Evolutionary conservation across 108 stramenopile species (phyloP).

Genomic region (Cyclotella cryptica): DNA sequence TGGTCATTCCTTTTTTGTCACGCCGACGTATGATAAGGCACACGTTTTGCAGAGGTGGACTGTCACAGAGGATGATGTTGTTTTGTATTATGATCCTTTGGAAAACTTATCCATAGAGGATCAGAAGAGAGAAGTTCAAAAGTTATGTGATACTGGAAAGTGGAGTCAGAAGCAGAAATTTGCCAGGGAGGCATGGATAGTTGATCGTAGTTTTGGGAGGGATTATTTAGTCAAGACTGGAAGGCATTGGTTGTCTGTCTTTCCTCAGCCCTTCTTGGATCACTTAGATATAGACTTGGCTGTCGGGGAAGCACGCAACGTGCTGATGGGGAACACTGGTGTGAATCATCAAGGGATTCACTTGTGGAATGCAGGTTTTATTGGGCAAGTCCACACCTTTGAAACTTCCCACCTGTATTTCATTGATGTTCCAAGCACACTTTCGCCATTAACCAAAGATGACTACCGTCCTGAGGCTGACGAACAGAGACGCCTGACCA

Average conservation of each 20-base stretch:
- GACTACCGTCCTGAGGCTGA: conserved; percentile 40
- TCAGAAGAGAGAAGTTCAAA: conserved; percentile 53
- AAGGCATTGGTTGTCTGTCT: conserved; percentile 73
- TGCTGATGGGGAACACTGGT: neutral
- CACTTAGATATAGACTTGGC: neutral
- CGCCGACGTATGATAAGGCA: conserved; percentile 69
- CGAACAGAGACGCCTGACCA: conserved; percentile 11
- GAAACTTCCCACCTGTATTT: conserved; percentile 42
- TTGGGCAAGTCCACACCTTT: conserved; percentile 69
- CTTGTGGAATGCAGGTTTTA: conserved; percentile 71
- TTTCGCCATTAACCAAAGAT: conserved; percentile 26
- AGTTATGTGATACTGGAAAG: conserved; percentile 25
- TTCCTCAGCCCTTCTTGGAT: conserved; percentile 67
- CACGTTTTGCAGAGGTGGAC: conserved; percentile 71
- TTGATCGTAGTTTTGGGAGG: conserved; percentile 68
- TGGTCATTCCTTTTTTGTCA: conserved; percentile 78
- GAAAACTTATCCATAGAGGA: conserved; percentile 60
- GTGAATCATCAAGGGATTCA: conserved; percentile 49
- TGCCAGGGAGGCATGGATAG: conserved; percentile 63
- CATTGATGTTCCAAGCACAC: conserved; percentile 23
- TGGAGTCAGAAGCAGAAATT: conserved; percentile 35
- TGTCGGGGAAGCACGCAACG: neutral
- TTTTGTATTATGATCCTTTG: conserved; percentile 77
- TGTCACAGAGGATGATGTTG: conserved; percentile 73
- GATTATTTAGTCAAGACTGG: conserved; percentile 71